Evolutionary conservation across 1,139 yeast species (phyloP).

Genomic region (Candida sojae): DNA sequence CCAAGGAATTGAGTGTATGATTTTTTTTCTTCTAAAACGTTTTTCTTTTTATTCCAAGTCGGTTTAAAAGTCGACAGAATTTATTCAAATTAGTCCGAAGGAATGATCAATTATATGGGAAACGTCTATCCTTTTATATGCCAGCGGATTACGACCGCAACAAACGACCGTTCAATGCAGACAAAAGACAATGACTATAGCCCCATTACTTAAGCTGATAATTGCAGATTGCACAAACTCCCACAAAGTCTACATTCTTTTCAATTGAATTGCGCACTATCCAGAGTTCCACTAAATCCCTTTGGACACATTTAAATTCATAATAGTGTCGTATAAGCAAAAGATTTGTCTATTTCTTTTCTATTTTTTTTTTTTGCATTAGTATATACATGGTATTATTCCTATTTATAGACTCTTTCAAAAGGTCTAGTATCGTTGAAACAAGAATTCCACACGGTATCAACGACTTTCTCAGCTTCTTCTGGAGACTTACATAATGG

Average conservation of each 20-base stretch:
- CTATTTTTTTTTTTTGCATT: neutral
- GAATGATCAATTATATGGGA: too few species aligned
- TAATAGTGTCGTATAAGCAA: neutral
- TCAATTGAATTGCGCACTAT: too few species aligned
- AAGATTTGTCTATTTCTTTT: neutral
- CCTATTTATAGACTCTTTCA: conserved; percentile 76
- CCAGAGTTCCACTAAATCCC: too few species aligned
- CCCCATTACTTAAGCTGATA: too few species aligned
- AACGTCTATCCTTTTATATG: too few species aligned
- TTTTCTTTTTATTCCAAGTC: neutral
- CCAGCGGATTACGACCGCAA: too few species aligned
- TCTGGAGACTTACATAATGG: conserved; percentile 74
- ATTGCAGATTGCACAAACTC: too few species aligned
- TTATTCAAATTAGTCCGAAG: too few species aligned
- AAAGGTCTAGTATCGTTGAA: conserved; percentile 95
- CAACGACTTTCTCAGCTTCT: conserved; percentile 78
- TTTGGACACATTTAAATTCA: neutral
- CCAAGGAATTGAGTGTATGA: neutral
- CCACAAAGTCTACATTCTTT: too few species aligned
- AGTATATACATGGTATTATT: conserved; percentile 2
- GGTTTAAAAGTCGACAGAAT: too few species aligned
- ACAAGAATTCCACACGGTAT: conserved; percentile 90
- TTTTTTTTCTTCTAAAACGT: neutral
- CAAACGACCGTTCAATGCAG: too few species aligned
- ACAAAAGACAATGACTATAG: too few species aligned